Percentiles rank a stretch among this genome's conserved stretches.
phyloP scores from a whole-genome alignment of 225 moss, liverwort and hornwort genomes.

The Sphagnum tenellum region DNA sequence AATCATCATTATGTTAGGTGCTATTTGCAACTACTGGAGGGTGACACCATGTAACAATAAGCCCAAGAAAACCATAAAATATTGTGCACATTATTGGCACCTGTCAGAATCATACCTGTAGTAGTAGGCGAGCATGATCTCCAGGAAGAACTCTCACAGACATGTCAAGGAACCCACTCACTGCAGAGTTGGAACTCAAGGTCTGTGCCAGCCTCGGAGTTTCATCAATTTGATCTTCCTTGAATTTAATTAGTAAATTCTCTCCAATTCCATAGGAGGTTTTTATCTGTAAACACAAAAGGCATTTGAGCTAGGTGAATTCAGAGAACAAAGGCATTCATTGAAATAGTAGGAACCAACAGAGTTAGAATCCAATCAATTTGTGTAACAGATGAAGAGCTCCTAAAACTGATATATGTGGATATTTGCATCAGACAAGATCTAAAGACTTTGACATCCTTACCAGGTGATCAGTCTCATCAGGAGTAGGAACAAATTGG shows the following conservation, averaged over 20 bases:
- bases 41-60: too few species aligned
- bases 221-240: constrained; percentile 75
- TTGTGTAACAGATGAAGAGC: too few species aligned
- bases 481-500: constrained; percentile 54
- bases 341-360: neutral
- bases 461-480: constrained; percentile 70
- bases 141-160: constrained; percentile 69
- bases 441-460: constrained; percentile 2
- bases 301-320: neutral
- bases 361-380: too few species aligned
- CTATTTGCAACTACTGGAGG: too few species aligned
- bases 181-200: constrained; percentile 59
- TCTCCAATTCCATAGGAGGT: constrained; percentile 75
- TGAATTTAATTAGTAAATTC: constrained; percentile 72
- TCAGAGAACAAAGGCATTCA: neutral
- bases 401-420: too few species aligned
- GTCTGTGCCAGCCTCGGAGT: constrained; percentile 64
- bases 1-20: neutral
- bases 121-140: constrained; percentile 75
- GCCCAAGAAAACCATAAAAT: too few species aligned
- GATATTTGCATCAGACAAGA: too few species aligned
- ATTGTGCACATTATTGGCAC: neutral
- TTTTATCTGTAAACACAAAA: constrained; percentile 39
- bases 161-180: constrained; percentile 63
- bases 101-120: constrained; percentile 38